Evolutionary conservation across 164 flowering plant species (phyloP).

Genomic region (Kalanchoe fedtschenkoi): DNA sequence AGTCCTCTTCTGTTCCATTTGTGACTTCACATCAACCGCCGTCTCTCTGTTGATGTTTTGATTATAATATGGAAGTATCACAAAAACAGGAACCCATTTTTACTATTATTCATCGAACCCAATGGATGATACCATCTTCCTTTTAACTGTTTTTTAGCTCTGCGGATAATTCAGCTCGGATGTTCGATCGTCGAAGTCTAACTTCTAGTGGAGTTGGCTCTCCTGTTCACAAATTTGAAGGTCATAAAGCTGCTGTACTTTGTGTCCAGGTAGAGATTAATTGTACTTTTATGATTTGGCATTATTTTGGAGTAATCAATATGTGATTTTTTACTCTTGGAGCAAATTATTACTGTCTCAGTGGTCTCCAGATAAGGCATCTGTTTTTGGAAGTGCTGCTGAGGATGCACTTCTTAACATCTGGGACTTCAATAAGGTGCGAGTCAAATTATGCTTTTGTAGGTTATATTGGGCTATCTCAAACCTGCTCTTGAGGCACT

Average conservation of each 20-base stretch:
- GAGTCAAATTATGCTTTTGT: background rate
- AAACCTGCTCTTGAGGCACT: background rate
- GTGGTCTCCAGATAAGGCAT: slow-evolving; percentile 19
- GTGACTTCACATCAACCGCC: slow-evolving; percentile 1
- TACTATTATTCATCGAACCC: background rate
- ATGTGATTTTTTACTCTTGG: background rate
- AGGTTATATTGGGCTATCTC: background rate
- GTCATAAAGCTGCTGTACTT: slow-evolving; percentile 81
- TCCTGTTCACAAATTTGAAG: slow-evolving; percentile 72
- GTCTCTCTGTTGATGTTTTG: background rate
- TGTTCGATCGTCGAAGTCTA: slow-evolving; percentile 93
- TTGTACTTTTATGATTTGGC: background rate
- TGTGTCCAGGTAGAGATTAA: slow-evolving; percentile 65
- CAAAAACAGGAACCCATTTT: slow-evolving; percentile 11
- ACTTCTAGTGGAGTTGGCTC: slow-evolving; percentile 62
- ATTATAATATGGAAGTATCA: background rate
- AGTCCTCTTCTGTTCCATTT: background rate
- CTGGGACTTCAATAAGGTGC: slow-evolving; percentile 63
- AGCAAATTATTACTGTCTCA: slow-evolving; percentile 10
- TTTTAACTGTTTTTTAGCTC: slow-evolving; percentile 66
- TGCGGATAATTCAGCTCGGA: slow-evolving; percentile 79
- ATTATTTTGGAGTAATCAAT: background rate
- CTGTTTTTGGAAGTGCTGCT: slow-evolving; percentile 35
- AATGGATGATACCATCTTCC: background rate
- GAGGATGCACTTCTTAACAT: slow-evolving; percentile 69